A percentile compares a stretch with the other conserved stretches of the same genome.
Evolutionary conservation across 306 rosid genomes (phyloP).

Genomic region (Rubus idaeus): DNA sequence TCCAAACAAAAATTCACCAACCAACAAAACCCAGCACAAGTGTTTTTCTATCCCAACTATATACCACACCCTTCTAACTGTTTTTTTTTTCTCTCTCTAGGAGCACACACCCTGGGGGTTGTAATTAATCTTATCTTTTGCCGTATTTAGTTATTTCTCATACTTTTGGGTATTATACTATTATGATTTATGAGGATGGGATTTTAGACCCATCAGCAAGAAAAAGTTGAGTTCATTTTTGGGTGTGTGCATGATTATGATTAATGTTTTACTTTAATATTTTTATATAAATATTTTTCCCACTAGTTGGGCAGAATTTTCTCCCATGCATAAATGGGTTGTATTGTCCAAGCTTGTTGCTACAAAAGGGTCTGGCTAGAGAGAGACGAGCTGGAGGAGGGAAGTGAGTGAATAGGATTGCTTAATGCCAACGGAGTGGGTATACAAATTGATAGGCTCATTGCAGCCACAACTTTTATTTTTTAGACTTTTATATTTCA

Average conservation of each 20-base stretch:
- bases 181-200: slow-evolving; percentile 28
- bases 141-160: neutral
- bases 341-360: slow-evolving; percentile 46
- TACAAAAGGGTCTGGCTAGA: slow-evolving; percentile 14
- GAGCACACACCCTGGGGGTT: slow-evolving; percentile 9
- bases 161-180: slow-evolving; percentile 5
- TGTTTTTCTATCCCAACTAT: slow-evolving; percentile 26
- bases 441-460: slow-evolving; percentile 57
- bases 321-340: slow-evolving; percentile 13
- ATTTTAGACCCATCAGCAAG: slow-evolving; percentile 26
- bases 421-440: slow-evolving; percentile 31
- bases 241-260: slow-evolving; percentile 16
- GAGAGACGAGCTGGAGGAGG: slow-evolving; percentile 16
- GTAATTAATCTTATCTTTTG: slow-evolving; percentile 33
- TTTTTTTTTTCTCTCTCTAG: neutral
- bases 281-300: slow-evolving; percentile 7
- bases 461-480: slow-evolving; percentile 63
- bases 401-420: slow-evolving; percentile 43
- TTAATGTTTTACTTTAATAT: slow-evolving; percentile 7
- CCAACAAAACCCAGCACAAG: slow-evolving; percentile 23
- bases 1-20: slow-evolving; percentile 24
- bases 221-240: slow-evolving; percentile 28
- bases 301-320: slow-evolving; percentile 23
- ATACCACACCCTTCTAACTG: slow-evolving; percentile 17
- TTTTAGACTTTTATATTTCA: slow-evolving; percentile 14